These are phyloP conservation scores for Naematelia encephala DNA, from an alignment of 768 basidiomycete species.

Conservation along the genomic window DNA sequence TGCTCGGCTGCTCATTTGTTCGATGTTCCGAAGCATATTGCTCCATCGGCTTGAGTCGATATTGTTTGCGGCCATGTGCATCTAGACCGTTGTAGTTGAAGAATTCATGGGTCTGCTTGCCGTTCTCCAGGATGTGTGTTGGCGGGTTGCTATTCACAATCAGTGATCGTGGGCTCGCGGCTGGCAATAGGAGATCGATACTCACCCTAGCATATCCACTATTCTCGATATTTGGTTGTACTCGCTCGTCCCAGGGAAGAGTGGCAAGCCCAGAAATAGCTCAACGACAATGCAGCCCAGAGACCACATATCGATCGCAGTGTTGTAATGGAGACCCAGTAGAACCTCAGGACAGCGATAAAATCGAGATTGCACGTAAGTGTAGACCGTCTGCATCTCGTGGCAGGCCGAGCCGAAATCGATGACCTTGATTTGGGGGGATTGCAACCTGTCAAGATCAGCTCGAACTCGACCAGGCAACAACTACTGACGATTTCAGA, in stretches of 20 bases:
- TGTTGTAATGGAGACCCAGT: constrained; percentile 87
- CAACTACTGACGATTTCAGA: constrained; percentile 73
- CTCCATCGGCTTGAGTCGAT: constrained; percentile 81
- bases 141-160: constrained; percentile 69
- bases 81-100: constrained; percentile 74
- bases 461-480: constrained; percentile 20
- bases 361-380: constrained; percentile 98
- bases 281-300: constrained; percentile 98
- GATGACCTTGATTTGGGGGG: constrained; percentile 97
- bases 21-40: constrained; percentile 95
- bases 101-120: constrained; percentile 91
- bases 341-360: constrained; percentile 98
- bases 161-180: not conserved
- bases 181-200: constrained; percentile 15
- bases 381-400: constrained; percentile 98
- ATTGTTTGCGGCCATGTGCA: constrained; percentile 67
- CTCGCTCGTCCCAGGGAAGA: constrained; percentile 98
- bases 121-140: constrained; percentile 86
- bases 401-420: constrained; percentile 99
- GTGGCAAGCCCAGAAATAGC: constrained; percentile 88
- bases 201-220: constrained; percentile 96
- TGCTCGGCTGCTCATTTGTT: constrained; percentile 93
- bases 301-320: constrained; percentile 99
- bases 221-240: constrained; percentile 97
- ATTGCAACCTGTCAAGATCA: constrained; percentile 67